Conservation (phyloP, 1,284 basidiomycete species). For the Malassezia globosa region DNA sequence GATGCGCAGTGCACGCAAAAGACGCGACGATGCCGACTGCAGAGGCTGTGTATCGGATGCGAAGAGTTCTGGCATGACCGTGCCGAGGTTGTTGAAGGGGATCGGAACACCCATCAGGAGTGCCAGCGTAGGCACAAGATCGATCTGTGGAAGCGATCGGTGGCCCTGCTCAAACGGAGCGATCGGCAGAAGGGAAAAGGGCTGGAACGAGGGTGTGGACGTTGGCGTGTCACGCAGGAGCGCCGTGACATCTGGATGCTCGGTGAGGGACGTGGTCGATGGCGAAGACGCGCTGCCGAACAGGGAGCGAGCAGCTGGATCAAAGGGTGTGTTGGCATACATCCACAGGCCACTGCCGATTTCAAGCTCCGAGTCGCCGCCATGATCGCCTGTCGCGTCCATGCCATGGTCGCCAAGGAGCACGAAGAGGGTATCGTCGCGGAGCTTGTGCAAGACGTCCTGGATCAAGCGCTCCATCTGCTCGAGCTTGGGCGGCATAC, state of each 20-base stretch:
- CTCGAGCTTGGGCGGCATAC: slow-evolving; percentile 70
- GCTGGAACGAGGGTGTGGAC: slow-evolving; percentile 12
- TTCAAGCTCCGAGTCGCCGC: slow-evolving; percentile 77
- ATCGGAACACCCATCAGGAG: slow-evolving; percentile 85
- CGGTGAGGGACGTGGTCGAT: background rate
- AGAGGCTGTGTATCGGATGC: background rate
- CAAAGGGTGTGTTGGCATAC: slow-evolving; percentile 51
- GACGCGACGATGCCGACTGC: slow-evolving; percentile 32
- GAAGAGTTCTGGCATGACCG: slow-evolving; percentile 82
- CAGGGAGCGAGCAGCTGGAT: no score
- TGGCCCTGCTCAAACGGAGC: slow-evolving; percentile 47
- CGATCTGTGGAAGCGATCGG: slow-evolving; percentile 79
- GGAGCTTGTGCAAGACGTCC: slow-evolving; percentile 24
- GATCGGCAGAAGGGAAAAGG: slow-evolving; percentile 33
- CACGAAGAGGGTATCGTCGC: slow-evolving; percentile 57
- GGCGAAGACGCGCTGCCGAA: no score
- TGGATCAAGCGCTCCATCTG: slow-evolving; percentile 50
- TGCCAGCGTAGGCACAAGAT: slow-evolving; percentile 77
- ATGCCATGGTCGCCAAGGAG: slow-evolving; percentile 95
- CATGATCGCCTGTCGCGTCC: slow-evolving; percentile 89
- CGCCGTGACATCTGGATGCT: slow-evolving; percentile 8
- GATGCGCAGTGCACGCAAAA: slow-evolving; percentile 58
- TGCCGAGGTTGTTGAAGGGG: slow-evolving; percentile 88
- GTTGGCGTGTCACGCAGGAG: slow-evolving; percentile 8
- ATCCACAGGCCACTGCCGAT: slow-evolving; percentile 80